These are phyloP conservation scores for Rubroboletus pulcherrimus DNA, from an alignment of 768 basidiomycete species.

Conservation along the genomic window DNA sequence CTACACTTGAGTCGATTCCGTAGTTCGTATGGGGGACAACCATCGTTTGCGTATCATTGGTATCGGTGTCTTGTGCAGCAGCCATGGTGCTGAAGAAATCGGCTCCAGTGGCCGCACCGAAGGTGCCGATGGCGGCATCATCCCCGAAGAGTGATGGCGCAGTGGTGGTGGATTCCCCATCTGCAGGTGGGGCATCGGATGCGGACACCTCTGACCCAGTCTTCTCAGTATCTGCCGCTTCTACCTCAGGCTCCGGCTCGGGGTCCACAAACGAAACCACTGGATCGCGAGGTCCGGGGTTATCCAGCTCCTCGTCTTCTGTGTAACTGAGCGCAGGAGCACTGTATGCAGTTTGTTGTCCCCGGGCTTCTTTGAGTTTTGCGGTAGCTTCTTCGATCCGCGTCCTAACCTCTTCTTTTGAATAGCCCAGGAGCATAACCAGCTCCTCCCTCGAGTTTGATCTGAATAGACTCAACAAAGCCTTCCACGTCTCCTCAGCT, in stretches of 20 bases:
- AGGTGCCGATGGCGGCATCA: constrained; percentile 56
- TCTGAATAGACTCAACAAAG: constrained; percentile 82
- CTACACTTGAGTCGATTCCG: constrained; percentile 83
- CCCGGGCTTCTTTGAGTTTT: constrained; percentile 51
- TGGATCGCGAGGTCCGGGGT: constrained; percentile 57
- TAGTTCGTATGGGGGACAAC: constrained; percentile 78
- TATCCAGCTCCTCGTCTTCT: constrained; percentile 39
- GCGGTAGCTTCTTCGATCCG: constrained; percentile 82
- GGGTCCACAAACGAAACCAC: constrained; percentile 86
- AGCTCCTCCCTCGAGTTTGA: constrained; percentile 88
- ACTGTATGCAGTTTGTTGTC: constrained; percentile 20
- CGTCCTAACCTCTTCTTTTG: constrained; percentile 75
- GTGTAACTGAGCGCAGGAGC: constrained; percentile 31
- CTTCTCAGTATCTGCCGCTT: constrained; percentile 32
- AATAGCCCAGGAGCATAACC: constrained; percentile 87
- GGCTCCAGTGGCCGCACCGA: constrained; percentile 50
- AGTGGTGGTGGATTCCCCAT: constrained; percentile 79
- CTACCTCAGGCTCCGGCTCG: constrained; percentile 30
- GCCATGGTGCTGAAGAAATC: constrained; percentile 90
- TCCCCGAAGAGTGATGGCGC: constrained; percentile 88
- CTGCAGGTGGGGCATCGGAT: constrained; percentile 62
- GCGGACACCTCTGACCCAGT: constrained; percentile 66
- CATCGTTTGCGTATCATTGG: constrained; percentile 36
- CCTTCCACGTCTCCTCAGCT: constrained; percentile 73
- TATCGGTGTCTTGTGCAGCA: constrained; percentile 42